Evolutionary conservation across 257 asterid genomes (phyloP).

Genomic region (Salvia miltiorrhiza): DNA sequence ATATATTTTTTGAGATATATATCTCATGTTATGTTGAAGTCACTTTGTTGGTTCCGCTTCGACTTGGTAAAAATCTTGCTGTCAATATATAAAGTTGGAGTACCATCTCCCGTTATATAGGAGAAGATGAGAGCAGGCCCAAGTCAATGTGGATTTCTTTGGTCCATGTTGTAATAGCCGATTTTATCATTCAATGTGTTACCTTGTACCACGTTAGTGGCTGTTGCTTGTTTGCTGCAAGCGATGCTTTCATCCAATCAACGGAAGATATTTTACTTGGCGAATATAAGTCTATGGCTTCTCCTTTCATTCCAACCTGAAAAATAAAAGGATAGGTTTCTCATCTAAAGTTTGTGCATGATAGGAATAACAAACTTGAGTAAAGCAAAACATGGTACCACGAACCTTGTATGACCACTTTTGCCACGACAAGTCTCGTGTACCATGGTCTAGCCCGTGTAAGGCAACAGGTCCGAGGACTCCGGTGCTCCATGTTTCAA

Average conservation of each 20-base stretch:
- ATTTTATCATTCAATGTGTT: too few species aligned
- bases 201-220: conserved; percentile 96
- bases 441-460: conserved; percentile 64
- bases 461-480: conserved; percentile 80
- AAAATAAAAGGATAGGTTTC: neutral
- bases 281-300: conserved; percentile 68
- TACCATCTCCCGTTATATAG: too few species aligned
- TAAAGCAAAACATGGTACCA: neutral
- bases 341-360: conserved; percentile 6
- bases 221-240: conserved; percentile 37
- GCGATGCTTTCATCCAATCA: conserved; percentile 60
- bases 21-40: neutral
- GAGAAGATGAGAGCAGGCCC: too few species aligned
- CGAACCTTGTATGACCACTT: conserved; percentile 94
- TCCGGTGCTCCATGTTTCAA: conserved; percentile 72
- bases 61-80: too few species aligned
- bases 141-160: too few species aligned
- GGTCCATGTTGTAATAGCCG: too few species aligned
- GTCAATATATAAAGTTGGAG: too few species aligned
- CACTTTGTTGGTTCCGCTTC: too few species aligned
- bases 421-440: conserved; percentile 66
- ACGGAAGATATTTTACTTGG: conserved; percentile 46
- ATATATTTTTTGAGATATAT: neutral
- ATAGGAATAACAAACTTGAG: neutral
- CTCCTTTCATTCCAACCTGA: conserved; percentile 88